Percentiles rank a stretch among this genome's conserved stretches.
These are phyloP conservation scores for Arthrobotrys sphaeroides DNA, from an alignment of 2,329 filamentous ascomycete species.

Conservation along the genomic window DNA sequence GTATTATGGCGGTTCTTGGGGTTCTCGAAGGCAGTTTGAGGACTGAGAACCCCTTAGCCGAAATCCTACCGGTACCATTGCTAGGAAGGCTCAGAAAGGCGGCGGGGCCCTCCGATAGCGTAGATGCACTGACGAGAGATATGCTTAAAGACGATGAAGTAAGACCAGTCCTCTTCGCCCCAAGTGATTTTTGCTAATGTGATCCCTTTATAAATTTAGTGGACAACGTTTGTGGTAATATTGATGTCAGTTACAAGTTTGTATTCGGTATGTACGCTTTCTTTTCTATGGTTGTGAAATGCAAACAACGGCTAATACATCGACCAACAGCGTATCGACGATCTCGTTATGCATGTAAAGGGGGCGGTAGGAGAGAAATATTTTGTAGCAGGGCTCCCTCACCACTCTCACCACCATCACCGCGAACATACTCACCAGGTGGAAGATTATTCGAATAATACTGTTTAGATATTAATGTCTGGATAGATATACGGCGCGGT, in stretches of 20 bases:
- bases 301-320: neutral
- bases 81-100: conserved; percentile 59
- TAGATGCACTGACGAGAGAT: conserved; percentile 23
- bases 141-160: conserved; percentile 48
- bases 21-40: conserved; percentile 65
- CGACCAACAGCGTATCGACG: conserved; percentile 44
- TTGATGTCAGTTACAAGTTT: conserved; percentile 41
- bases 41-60: conserved; percentile 65
- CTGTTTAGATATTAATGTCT: neutral
- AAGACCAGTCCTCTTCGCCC: neutral
- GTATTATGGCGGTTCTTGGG: conserved; percentile 66
- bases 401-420: conserved; percentile 21
- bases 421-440: neutral
- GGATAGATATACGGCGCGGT: neutral
- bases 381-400: conserved; percentile 18
- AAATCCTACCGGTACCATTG: conserved; percentile 65
- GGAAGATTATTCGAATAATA: neutral
- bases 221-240: conserved; percentile 39
- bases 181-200: conserved; percentile 3
- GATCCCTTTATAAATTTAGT: no score
- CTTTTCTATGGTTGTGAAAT: neutral
- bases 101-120: conserved; percentile 24
- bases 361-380: conserved; percentile 46
- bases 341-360: conserved; percentile 46
- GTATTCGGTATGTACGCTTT: conserved; percentile 35